Conservation (phyloP, 2,329 filamentous ascomycete genomes). For the Aspergillus fumigatiaffinis region DNA sequence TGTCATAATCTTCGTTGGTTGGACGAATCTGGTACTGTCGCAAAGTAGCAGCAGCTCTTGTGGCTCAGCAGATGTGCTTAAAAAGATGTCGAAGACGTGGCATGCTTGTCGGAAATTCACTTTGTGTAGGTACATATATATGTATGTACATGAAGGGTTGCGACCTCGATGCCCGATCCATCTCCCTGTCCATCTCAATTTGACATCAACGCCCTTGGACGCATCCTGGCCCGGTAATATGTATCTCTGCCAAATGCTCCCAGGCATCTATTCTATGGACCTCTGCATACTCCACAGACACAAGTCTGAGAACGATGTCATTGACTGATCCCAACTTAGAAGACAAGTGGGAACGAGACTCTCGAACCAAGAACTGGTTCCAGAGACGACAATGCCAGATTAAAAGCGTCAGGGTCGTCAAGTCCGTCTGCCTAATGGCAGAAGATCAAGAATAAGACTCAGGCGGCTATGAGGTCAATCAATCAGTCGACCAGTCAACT, state of each 20-base stretch:
- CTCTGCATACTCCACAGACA: neutral
- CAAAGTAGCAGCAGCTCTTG: too few species aligned
- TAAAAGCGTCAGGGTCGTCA: neutral
- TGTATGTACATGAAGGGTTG: conserved; percentile 16
- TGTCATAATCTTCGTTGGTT: too few species aligned
- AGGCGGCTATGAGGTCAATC: conserved; percentile 14
- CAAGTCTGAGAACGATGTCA: neutral
- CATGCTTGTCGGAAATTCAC: conserved; percentile 6
- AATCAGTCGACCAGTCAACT: conserved; percentile 16
- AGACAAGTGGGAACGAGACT: neutral
- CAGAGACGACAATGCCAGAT: neutral
- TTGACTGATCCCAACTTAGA: neutral
- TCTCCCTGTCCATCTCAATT: neutral
- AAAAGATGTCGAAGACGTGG: neutral
- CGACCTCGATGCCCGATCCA: conserved; percentile 1
- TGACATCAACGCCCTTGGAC: neutral
- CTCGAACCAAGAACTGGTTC: neutral
- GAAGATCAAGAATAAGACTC: conserved; percentile 10
- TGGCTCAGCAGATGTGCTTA: too few species aligned
- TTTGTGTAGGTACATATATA: conserved; percentile 14
- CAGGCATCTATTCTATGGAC: too few species aligned
- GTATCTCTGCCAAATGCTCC: neutral
- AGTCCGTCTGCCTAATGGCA: neutral
- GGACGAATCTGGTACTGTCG: too few species aligned
- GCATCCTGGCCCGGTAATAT: neutral